Evolutionary conservation across 768 basidiomycete species (phyloP).

Genomic region (Mycena chlorophos): DNA sequence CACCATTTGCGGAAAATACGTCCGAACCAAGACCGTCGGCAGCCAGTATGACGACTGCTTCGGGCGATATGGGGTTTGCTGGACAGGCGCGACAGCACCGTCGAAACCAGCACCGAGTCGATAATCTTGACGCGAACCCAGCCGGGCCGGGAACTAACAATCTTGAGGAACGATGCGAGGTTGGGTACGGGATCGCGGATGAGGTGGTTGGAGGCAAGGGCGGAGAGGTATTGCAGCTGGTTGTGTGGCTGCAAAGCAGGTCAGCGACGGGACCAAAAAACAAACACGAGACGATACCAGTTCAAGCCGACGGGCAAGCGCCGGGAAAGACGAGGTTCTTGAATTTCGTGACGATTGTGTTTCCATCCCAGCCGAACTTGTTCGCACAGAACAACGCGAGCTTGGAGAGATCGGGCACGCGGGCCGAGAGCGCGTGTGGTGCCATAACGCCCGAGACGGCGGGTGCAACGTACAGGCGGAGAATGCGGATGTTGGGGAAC

Average conservation of each 20-base stretch:
- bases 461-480: constrained; percentile 6
- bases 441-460: constrained; percentile 6
- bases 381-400: constrained; percentile 8
- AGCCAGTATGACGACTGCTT: not conserved
- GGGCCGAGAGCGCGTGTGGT: not conserved
- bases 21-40: not conserved
- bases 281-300: not conserved
- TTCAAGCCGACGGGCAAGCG: not conserved
- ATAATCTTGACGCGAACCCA: too few relatives aligned
- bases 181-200: too few relatives aligned
- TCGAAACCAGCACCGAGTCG: not conserved
- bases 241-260: not conserved
- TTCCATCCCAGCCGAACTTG: constrained; percentile 14
- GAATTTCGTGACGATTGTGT: not conserved
- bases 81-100: not conserved
- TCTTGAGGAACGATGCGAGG: too few relatives aligned
- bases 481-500: constrained; percentile 9
- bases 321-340: constrained; percentile 2
- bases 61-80: not conserved
- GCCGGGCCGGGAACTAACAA: too few relatives aligned
- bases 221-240: not conserved
- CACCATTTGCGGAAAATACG: not conserved
- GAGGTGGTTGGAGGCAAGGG: too few relatives aligned
- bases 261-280: not conserved
- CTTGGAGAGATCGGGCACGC: constrained; percentile 7